Conservation (phyloP, 2,329 filamentous ascomycete species). For the Microsporum canis region DNA sequence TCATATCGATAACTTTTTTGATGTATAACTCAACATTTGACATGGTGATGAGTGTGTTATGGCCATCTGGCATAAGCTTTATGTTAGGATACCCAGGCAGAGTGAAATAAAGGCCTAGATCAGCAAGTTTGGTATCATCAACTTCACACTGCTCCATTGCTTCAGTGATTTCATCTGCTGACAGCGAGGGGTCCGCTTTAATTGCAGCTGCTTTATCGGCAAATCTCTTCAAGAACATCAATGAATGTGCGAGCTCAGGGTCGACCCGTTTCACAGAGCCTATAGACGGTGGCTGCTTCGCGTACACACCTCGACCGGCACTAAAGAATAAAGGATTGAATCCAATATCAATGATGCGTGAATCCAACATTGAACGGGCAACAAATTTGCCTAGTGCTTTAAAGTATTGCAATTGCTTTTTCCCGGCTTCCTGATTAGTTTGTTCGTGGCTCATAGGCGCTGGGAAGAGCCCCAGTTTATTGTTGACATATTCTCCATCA, state of each 20-base stretch:
- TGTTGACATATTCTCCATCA: conserved; percentile 70
- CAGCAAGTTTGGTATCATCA: conserved; percentile 68
- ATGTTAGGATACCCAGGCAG: conserved; percentile 82
- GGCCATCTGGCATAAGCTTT: conserved; percentile 65
- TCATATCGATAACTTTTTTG: conserved; percentile 82
- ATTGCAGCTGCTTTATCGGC: conserved; percentile 70
- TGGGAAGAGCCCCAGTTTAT: conserved; percentile 76
- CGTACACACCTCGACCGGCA: conserved; percentile 56
- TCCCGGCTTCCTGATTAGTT: conserved; percentile 62
- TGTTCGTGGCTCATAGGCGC: conserved; percentile 77
- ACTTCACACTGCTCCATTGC: conserved; percentile 60
- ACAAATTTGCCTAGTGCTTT: conserved; percentile 95
- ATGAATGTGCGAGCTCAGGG: conserved; percentile 68
- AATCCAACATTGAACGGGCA: conserved; percentile 95
- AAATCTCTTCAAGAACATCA: conserved; percentile 81
- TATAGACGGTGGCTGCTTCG: conserved; percentile 65
- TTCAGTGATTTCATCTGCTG: conserved; percentile 56
- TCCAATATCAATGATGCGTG: conserved; percentile 91
- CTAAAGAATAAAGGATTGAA: conserved; percentile 98
- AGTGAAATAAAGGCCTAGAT: conserved; percentile 87
- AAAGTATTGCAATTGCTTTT: conserved; percentile 78
- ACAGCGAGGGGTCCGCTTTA: conserved; percentile 57
- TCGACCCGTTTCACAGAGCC: conserved; percentile 86
- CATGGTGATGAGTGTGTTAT: conserved; percentile 66
- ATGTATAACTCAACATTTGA: conserved; percentile 86